Conservation (phyloP, 768 basidiomycete species). For the Auricularia heimuer region DNA sequence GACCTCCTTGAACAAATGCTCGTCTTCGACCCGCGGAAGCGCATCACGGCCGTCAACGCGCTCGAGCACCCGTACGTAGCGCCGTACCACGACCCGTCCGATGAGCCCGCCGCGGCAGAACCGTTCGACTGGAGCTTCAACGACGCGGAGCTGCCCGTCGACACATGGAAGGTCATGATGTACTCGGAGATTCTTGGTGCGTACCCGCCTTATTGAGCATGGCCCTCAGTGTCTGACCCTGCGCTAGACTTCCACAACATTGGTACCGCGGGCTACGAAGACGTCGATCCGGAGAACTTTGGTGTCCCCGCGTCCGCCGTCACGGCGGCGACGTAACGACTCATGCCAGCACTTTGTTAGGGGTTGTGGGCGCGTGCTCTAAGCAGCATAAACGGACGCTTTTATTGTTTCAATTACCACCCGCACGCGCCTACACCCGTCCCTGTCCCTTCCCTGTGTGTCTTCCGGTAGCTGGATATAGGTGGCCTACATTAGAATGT, state of each 20-base stretch:
- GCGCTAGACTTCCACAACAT: constrained; percentile 15
- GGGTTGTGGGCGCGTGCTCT: not conserved
- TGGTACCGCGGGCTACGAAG: constrained; percentile 3
- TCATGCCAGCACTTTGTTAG: not conserved
- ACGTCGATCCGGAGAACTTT: not conserved
- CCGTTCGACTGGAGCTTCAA: constrained; percentile 99
- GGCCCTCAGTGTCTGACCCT: not conserved
- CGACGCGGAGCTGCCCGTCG: constrained; percentile 95
- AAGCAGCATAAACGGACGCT: not conserved
- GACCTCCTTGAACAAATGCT: constrained; percentile 98
- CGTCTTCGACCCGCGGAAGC: constrained; percentile 94
- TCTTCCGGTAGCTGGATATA: not conserved
- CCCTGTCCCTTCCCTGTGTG: no score
- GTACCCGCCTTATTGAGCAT: no score
- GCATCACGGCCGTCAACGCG: constrained; percentile 89
- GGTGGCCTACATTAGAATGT: not conserved
- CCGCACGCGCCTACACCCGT: not conserved
- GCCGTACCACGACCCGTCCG: constrained; percentile 96
- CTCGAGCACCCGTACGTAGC: constrained; percentile 88
- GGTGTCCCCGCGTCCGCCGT: not conserved
- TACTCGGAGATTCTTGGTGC: constrained; percentile 93
- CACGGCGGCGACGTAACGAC: not conserved
- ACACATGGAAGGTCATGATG: constrained; percentile 99
- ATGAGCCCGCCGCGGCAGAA: constrained; percentile 88
- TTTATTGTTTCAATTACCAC: not conserved